Conservation (phyloP, 805 yeast genomes). For the Saccharomycopsis fibuligera region DNA sequence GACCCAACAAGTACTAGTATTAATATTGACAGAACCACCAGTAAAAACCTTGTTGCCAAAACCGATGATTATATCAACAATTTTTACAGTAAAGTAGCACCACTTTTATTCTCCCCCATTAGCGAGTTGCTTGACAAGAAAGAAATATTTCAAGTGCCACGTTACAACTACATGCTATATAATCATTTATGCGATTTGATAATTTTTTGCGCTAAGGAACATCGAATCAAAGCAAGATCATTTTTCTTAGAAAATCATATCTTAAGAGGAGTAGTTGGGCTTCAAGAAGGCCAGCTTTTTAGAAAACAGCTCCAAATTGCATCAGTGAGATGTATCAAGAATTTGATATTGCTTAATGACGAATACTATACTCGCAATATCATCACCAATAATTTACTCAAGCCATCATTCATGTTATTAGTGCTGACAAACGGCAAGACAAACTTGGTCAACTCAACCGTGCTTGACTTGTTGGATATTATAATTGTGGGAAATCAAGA, state of each 20-base stretch:
- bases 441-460: slow-evolving; percentile 67
- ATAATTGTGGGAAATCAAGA: slow-evolving; percentile 23
- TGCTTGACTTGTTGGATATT: slow-evolving; percentile 60
- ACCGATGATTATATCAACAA: slow-evolving; percentile 39
- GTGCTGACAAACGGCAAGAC: slow-evolving; percentile 40
- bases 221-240: slow-evolving; percentile 47
- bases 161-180: slow-evolving; percentile 12
- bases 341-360: slow-evolving; percentile 56
- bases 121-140: slow-evolving; percentile 23
- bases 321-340: slow-evolving; percentile 62
- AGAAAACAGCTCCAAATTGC: slow-evolving; percentile 55
- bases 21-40: neutral
- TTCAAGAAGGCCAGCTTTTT: slow-evolving; percentile 33
- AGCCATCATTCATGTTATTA: slow-evolving; percentile 43
- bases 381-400: slow-evolving; percentile 47
- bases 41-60: slow-evolving; percentile 14
- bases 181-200: slow-evolving; percentile 59
- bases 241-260: slow-evolving; percentile 59
- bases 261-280: slow-evolving; percentile 45
- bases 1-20: slow-evolving; percentile 37
- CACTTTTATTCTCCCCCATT: slow-evolving; percentile 45
- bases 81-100: slow-evolving; percentile 61
- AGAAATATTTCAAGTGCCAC: neutral
- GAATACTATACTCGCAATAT: slow-evolving; percentile 51
- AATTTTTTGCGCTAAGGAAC: slow-evolving; percentile 60